These are phyloP conservation scores for Silene vulgaris DNA, from an alignment of 179 eudicot species.

Conservation along the genomic window DNA sequence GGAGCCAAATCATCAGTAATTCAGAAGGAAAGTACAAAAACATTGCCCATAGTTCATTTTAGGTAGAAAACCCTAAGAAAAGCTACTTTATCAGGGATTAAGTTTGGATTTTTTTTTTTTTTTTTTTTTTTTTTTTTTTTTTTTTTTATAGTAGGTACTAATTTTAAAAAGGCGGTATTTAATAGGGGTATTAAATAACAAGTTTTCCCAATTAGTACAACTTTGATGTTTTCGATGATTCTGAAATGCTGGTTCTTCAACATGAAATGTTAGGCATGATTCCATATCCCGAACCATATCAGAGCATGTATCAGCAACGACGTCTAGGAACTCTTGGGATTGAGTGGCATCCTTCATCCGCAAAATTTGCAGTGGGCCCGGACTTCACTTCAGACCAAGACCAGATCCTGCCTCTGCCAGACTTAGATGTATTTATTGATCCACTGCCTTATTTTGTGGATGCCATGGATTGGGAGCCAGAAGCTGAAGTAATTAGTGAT, in stretches of 20 bases:
- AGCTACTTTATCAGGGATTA: no score
- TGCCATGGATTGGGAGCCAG: constrained; percentile 95
- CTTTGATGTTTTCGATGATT: not conserved
- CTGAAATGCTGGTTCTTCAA: constrained; percentile 19
- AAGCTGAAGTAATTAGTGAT: constrained; percentile 68
- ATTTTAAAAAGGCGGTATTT: no score
- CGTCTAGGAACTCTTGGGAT: constrained; percentile 80
- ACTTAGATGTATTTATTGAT: constrained; percentile 63
- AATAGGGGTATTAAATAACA: no score
- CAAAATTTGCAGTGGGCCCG: constrained; percentile 73
- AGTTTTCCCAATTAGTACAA: no score
- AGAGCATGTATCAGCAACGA: constrained; percentile 80
- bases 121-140: no score
- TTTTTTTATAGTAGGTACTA: no score
- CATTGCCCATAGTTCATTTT: no score
- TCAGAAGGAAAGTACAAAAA: no score
- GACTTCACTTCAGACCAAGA: constrained; percentile 66
- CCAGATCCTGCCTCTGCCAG: constrained; percentile 64
- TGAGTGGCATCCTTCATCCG: constrained; percentile 91
- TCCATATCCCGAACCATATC: constrained; percentile 97
- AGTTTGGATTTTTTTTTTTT: no score
- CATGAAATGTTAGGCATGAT: constrained; percentile 63
- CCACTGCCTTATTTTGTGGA: constrained; percentile 75
- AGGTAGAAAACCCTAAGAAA: no score
- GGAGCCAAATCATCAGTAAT: no score